Base-by-base conservation (phyloP, 2,329 filamentous ascomycete genomes). In the Bertia moriformis region DNA sequence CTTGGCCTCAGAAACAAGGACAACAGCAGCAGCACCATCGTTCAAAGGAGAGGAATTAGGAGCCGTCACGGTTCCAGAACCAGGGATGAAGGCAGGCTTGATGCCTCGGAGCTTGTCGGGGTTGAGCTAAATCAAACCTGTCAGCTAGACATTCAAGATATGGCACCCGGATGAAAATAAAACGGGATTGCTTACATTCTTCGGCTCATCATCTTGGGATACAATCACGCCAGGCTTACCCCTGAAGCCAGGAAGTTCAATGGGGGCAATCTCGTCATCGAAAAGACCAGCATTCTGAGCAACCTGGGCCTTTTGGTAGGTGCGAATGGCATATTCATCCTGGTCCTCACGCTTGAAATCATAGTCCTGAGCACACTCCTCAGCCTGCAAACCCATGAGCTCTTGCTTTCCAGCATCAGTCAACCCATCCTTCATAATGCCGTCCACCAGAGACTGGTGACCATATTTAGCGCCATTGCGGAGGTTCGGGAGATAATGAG, bases 41-140 rank as follows among this genome's bases (percentile, higher is more conserved):
- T 93, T 95, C 53, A 98, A 76, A 39, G 91, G 91, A 1, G 91
- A 93, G 22, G 91, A 91, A 63, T 98, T 98, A 54, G 91, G 87
- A 27, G 91, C 87, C 19, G 91, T 98, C 51, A 98, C 82, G 46
- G 87, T 94, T 50, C 89, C 91, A 44, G 76, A 71, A 55, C 78
- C 80, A 42, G 85, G 66, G 54, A 81, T 75, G 67, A 89, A 89
- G 44, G 78, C 84, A 38, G 84, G 83, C 59, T 85, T 87, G 62
- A 95, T 89, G 40, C 74, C 69, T 56, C 82, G 82, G 47, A 93
- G 78, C 67, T 89, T 91, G 47, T 83, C 82, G 44, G 75, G 65
- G 63, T 89, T 87, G 45, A 89, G 75, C 32, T 35, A 35, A 7
- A n/a, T n/a, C n/a, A n/a, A n/a, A n/a, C n/a, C n/a, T n/a, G n/a